A percentile compares a stretch with the other conserved stretches of the same genome.
Conservation (phyloP, 1,284 basidiomycete species). For the Trichosporon coremiiforme region DNA sequence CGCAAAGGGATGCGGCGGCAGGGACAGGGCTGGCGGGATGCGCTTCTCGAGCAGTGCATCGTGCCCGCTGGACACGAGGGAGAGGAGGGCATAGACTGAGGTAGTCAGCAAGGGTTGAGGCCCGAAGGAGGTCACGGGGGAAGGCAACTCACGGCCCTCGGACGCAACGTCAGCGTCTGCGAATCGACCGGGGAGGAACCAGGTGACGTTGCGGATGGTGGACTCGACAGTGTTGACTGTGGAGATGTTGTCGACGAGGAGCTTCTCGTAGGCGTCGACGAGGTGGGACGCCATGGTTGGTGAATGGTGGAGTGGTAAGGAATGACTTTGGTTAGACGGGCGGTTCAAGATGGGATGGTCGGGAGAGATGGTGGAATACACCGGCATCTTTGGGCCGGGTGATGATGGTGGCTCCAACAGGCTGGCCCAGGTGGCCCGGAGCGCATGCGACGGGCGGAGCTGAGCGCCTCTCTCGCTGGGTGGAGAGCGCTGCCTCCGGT, state of each 20-base stretch:
- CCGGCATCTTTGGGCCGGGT: conserved; percentile 9
- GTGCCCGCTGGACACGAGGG: conserved; percentile 64
- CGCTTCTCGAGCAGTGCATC: conserved; percentile 75
- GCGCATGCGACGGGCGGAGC: not conserved
- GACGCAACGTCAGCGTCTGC: conserved; percentile 93
- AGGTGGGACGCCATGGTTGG: conserved; percentile 26
- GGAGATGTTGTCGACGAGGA: conserved; percentile 77
- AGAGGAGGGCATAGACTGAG: conserved; percentile 52
- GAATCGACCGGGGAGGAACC: conserved; percentile 93
- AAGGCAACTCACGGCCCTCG: conserved; percentile 73
- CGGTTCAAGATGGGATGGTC: not conserved
- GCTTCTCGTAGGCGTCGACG: conserved; percentile 68
- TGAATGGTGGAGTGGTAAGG: not conserved
- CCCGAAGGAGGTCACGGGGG: conserved; percentile 20
- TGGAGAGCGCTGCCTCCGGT: not conserved
- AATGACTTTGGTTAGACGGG: not conserved
- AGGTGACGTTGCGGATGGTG: conserved; percentile 82
- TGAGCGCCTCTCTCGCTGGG: not conserved
- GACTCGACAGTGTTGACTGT: conserved; percentile 86
- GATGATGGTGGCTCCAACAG: not conserved
- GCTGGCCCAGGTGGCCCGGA: not conserved
- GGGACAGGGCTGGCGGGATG: conserved; percentile 64
- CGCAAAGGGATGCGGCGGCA: conserved; percentile 60
- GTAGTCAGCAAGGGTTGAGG: conserved; percentile 16
- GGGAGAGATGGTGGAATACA: not conserved